A percentile compares a stretch with the other conserved stretches of the same genome.
These are phyloP conservation scores for Escallonia herrerae DNA, from an alignment of 129 eudicot species.

Conservation along the genomic window DNA sequence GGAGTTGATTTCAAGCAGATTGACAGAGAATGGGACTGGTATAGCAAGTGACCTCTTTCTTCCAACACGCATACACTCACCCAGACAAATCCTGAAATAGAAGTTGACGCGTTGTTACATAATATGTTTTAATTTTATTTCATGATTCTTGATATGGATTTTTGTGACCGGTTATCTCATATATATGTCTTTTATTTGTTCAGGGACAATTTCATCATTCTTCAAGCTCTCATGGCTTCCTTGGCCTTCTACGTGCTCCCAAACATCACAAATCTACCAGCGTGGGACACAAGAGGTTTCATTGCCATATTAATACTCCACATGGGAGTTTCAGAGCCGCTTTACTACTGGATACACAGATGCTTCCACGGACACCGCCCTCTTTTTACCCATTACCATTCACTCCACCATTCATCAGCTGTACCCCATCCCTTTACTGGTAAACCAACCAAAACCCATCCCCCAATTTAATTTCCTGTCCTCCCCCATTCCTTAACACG, in stretches of 20 bases:
- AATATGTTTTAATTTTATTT: too few relatives aligned
- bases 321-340: constrained; percentile 70
- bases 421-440: constrained; percentile 86
- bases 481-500: background rate
- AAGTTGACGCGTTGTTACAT: too few relatives aligned
- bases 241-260: constrained; percentile 34
- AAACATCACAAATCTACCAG: constrained; percentile 19
- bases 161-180: background rate
- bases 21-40: constrained; percentile 82
- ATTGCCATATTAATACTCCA: constrained; percentile 38
- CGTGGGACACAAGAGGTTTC: constrained; percentile 60
- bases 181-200: background rate
- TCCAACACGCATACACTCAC: too few relatives aligned
- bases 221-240: constrained; percentile 54
- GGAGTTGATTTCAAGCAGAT: constrained; percentile 77
- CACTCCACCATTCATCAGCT: constrained; percentile 74
- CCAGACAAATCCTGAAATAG: too few relatives aligned
- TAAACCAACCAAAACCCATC: constrained; percentile 24
- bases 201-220: constrained; percentile 82
- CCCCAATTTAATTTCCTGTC: constrained; percentile 19
- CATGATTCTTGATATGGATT: background rate
- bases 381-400: constrained; percentile 60
- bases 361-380: constrained; percentile 42
- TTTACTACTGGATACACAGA: constrained; percentile 65
- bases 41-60: background rate